These are phyloP conservation scores for Grammothele lineata DNA, from an alignment of 768 basidiomycete species.

Conservation along the genomic window DNA sequence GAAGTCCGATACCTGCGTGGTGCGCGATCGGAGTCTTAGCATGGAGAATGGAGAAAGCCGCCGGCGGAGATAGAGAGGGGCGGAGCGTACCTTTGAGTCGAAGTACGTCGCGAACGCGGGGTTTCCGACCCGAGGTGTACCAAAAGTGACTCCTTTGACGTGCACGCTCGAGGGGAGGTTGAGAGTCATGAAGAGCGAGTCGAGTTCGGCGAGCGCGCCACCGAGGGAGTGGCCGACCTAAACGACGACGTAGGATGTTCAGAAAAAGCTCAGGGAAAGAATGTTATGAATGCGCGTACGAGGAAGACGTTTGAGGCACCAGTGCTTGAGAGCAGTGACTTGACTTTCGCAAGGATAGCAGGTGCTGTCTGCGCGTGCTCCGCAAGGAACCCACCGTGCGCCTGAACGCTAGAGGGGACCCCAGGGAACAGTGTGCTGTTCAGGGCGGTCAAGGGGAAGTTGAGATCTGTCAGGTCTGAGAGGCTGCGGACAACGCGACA, in stretches of 20 bases:
- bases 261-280: background rate
- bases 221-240: conserved; percentile 32
- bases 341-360: conserved; percentile 41
- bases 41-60: no score
- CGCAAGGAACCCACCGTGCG: conserved; percentile 51
- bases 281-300: conserved; percentile 24
- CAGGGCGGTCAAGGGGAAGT: conserved; percentile 37
- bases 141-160: conserved; percentile 45
- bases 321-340: conserved; percentile 33
- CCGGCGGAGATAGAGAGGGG: background rate
- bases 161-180: conserved; percentile 25
- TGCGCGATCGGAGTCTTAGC: no score
- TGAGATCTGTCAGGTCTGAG: conserved; percentile 47
- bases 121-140: conserved; percentile 51
- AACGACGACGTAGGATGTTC: background rate
- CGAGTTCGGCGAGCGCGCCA: conserved; percentile 28
- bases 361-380: conserved; percentile 46
- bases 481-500: conserved; percentile 28
- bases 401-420: conserved; percentile 36
- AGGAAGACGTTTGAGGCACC: conserved; percentile 38
- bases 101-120: conserved; percentile 33
- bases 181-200: conserved; percentile 26
- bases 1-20: conserved; percentile 21
- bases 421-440: conserved; percentile 53
- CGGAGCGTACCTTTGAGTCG: conserved; percentile 35